A percentile compares a stretch with the other conserved stretches of the same genome.
phyloP scores from a whole-genome alignment of 805 yeast genomes.

The Dipodascus albidus region DNA sequence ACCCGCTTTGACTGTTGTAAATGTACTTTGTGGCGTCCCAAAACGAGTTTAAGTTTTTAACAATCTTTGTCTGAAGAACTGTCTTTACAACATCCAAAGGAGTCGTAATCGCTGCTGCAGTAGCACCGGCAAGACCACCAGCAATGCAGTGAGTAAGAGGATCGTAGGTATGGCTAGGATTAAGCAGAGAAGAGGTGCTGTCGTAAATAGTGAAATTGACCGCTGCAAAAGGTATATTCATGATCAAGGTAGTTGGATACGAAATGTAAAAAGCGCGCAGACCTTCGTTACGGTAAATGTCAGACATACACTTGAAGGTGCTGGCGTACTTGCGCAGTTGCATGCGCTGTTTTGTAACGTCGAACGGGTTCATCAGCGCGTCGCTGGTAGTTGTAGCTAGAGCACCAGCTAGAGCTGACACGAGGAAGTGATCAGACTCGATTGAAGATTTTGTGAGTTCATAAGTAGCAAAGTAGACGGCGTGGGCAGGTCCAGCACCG shows the following conservation, averaged over 20 bases:
- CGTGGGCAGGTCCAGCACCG: slow-evolving; percentile 99
- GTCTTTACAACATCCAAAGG: slow-evolving; percentile 95
- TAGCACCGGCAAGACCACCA: slow-evolving; percentile 92
- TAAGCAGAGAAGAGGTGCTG: slow-evolving; percentile 61
- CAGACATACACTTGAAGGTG: slow-evolving; percentile 16
- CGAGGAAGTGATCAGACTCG: slow-evolving; percentile 51
- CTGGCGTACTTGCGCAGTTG: slow-evolving; percentile 34
- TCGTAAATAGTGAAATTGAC: slow-evolving; percentile 90
- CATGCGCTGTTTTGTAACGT: slow-evolving; percentile 91
- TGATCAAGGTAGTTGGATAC: slow-evolving; percentile 84
- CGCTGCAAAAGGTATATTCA: slow-evolving; percentile 93
- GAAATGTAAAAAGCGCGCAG: slow-evolving; percentile 77
- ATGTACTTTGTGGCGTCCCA: slow-evolving; percentile 59
- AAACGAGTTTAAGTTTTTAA: slow-evolving; percentile 54
- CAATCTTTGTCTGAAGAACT: slow-evolving; percentile 57
- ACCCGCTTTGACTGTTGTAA: slow-evolving; percentile 29
- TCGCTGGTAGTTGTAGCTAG: slow-evolving; percentile 89
- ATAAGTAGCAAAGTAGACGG: slow-evolving; percentile 89
- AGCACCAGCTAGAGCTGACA: slow-evolving; percentile 81
- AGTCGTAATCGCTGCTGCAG: slow-evolving; percentile 89
- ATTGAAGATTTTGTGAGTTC: slow-evolving; percentile 62
- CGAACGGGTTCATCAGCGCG: slow-evolving; percentile 96
- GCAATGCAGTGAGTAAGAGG: slow-evolving; percentile 85
- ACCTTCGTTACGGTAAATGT: slow-evolving; percentile 28
- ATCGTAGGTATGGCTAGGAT: slow-evolving; percentile 66